Evolutionary conservation across 2,329 filamentous ascomycete genomes (phyloP).

Genomic region (Tolypocladium pustulatum): DNA sequence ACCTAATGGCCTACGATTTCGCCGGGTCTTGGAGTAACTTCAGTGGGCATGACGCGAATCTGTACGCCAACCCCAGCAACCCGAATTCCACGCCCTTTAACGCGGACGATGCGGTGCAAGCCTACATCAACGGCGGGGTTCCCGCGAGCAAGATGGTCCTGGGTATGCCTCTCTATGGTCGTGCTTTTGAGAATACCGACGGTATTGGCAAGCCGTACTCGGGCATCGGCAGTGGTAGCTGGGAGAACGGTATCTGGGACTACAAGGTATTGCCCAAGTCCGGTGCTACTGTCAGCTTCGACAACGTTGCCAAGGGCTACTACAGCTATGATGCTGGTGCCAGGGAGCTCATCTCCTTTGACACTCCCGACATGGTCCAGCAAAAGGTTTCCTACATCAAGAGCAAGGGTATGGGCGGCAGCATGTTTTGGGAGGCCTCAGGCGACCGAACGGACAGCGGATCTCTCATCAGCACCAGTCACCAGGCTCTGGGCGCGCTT

Average conservation of each 20-base stretch:
- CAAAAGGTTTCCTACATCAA: conserved; percentile 58
- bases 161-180: conserved; percentile 56
- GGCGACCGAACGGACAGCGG: conserved; percentile 49
- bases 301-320: conserved; percentile 48
- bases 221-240: conserved; percentile 57
- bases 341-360: conserved; percentile 61
- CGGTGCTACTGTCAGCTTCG: conserved; percentile 47
- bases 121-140: conserved; percentile 55
- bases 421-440: conserved; percentile 81
- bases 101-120: conserved; percentile 52
- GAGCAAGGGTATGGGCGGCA: conserved; percentile 54
- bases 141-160: conserved; percentile 57
- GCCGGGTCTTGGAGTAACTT: conserved; percentile 58
- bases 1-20: conserved; percentile 72
- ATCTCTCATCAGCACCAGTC: conserved; percentile 47
- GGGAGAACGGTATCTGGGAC: conserved; percentile 69
- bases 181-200: conserved; percentile 29
- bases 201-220: conserved; percentile 55
- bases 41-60: conserved; percentile 62
- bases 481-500: conserved; percentile 29
- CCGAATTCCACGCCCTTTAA: conserved; percentile 57
- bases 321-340: conserved; percentile 57
- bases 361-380: conserved; percentile 48
- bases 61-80: conserved; percentile 45
- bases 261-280: conserved; percentile 64